phyloP scores from a whole-genome alignment of 2,329 filamentous ascomycete genomes.

The Endothia cerciana region DNA sequence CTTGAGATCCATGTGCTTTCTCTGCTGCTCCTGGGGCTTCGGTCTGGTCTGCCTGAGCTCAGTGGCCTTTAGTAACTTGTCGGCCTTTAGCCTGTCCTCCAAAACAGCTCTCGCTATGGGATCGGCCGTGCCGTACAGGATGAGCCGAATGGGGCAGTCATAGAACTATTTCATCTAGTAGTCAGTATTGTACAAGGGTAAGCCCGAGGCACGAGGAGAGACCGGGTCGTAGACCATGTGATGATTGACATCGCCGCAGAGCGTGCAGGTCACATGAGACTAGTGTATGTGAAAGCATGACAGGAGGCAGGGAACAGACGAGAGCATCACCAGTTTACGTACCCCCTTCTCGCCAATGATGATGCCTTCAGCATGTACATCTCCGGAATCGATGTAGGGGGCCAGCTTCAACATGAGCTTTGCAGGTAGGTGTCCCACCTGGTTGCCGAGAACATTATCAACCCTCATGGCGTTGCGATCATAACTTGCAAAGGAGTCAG shows the following conservation, averaged over 20 bases:
- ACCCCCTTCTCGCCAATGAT: slow-evolving; percentile 67
- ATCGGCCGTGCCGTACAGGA: slow-evolving; percentile 70
- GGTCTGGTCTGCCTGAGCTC: slow-evolving; percentile 58
- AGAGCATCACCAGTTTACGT: not conserved
- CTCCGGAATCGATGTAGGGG: slow-evolving; percentile 61
- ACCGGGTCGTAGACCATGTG: not conserved
- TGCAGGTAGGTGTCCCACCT: slow-evolving; percentile 80
- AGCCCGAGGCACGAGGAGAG: too few species aligned
- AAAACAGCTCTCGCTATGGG: slow-evolving; percentile 55
- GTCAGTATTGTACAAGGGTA: not conserved
- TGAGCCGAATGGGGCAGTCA: slow-evolving; percentile 74
- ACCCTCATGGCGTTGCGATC: slow-evolving; percentile 79
- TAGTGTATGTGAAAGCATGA: not conserved
- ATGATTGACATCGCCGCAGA: not conserved
- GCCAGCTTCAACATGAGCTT: slow-evolving; percentile 72
- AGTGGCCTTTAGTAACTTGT: slow-evolving; percentile 65
- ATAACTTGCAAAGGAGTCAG: slow-evolving; percentile 45
- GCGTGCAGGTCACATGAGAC: not conserved
- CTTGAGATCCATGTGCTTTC: slow-evolving; percentile 45
- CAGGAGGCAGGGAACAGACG: not conserved
- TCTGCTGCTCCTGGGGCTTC: slow-evolving; percentile 56
- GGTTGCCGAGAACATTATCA: slow-evolving; percentile 72
- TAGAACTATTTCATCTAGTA: slow-evolving; percentile 43
- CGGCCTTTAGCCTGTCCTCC: slow-evolving; percentile 64
- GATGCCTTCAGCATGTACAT: slow-evolving; percentile 61